Evolutionary conservation across 257 asterid species (phyloP).

Genomic region (Gentiana dahurica): DNA sequence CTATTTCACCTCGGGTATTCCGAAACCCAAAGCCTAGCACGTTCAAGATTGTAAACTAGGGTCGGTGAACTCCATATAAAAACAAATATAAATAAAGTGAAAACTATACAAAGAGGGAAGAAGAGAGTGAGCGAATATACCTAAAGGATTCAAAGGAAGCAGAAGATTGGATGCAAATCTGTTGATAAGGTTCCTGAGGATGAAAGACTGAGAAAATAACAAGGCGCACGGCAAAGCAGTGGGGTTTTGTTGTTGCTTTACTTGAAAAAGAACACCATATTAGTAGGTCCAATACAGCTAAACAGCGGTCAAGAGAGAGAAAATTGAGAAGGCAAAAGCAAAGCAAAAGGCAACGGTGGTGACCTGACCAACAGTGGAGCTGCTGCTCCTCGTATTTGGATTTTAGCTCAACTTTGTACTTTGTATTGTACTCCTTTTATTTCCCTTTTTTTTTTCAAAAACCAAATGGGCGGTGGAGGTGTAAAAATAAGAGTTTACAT

Average conservation of each 20-base stretch:
- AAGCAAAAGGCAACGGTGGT: no score
- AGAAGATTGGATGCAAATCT: slow-evolving; percentile 9
- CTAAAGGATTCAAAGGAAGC: slow-evolving; percentile 6
- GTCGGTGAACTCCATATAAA: not conserved
- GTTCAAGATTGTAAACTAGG: not conserved
- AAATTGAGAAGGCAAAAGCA: no score
- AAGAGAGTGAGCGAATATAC: slow-evolving; percentile 8
- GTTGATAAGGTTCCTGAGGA: slow-evolving; percentile 15
- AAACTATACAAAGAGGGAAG: slow-evolving; percentile 19
- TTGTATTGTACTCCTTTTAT: no score
- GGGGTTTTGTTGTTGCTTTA: slow-evolving; percentile 16
- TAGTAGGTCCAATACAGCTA: no score
- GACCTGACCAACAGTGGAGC: no score
- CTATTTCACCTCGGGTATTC: slow-evolving; percentile 4
- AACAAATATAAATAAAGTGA: not conserved
- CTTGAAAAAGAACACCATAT: no score
- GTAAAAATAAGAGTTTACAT: no score
- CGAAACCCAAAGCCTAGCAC: not conserved
- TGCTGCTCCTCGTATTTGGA: no score
- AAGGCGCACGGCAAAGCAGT: not conserved
- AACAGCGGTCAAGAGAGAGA: no score
- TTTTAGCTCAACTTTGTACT: no score
- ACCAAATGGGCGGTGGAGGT: no score
- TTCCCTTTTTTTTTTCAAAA: no score
- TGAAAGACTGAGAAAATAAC: not conserved